Evolutionary conservation across 225 moss, liverwort and hornwort genomes (phyloP).

Genomic region (Thuidium tamariscinum): DNA sequence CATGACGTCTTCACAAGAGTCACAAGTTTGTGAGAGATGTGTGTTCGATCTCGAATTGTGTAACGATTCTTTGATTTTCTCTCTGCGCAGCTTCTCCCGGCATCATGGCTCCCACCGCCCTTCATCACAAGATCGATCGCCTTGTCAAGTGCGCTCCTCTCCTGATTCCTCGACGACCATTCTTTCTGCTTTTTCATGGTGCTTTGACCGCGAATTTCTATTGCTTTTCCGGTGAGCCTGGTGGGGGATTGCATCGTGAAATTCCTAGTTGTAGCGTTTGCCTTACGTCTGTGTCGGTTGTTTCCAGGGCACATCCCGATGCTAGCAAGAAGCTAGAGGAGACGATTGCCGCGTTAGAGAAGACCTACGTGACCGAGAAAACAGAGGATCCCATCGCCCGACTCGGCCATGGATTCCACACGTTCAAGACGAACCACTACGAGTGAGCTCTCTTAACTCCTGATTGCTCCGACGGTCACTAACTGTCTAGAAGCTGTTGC

Average conservation of each 20-base stretch:
- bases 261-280: neutral
- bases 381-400: constrained; percentile 22
- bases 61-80: neutral
- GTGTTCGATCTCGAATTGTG: neutral
- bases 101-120: constrained; percentile 1
- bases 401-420: constrained; percentile 44
- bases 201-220: neutral
- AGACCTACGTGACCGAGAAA: neutral
- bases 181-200: neutral
- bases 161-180: neutral
- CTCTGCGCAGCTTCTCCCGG: neutral
- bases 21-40: neutral
- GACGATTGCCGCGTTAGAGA: constrained; percentile 19
- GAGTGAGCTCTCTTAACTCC: constrained; percentile 10
- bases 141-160: neutral
- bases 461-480: neutral
- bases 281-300: neutral
- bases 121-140: constrained; percentile 6
- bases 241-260: neutral
- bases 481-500: neutral
- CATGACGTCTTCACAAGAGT: neutral
- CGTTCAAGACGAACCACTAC: constrained; percentile 45
- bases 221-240: neutral
- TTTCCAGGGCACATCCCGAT: constrained; percentile 1
- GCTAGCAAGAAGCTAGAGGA: constrained; percentile 30